Base-by-base conservation (phyloP, 1,139 yeast species). In the Kurtzmaniella quercitrusa region DNA sequence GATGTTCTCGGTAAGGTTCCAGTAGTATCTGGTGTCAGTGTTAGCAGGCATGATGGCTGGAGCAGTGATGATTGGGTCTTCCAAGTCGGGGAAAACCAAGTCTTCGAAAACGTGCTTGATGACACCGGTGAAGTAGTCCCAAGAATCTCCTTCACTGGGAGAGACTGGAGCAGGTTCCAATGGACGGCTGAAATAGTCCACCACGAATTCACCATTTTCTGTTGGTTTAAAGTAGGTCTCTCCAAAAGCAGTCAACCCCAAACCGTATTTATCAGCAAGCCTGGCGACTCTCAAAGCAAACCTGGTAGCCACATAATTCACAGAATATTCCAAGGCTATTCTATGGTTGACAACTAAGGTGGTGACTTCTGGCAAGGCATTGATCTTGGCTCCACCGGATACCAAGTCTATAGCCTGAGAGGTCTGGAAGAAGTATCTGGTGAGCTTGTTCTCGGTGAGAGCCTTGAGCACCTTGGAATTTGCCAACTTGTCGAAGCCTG, bases 11-110 rank as follows among this genome's bases (percentile, higher is more conserved):
- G 90, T 77, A 57, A 89, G 70, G 42, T 70, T 63, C 91, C 94
- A 86, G 65, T 85, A 88, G 58, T 79, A 77, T 57, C 79, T 77
- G 8, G 96, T 88, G 59, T 89, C 96, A 2, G 96, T 89, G 62
- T 88, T 89, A 27, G 87, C 96, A 5, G 87, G 74, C 79, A 85
- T 77, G 42, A 86, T 58, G 16, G 78, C 68, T 10, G 95, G 94
- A 1, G 90, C 67, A 18, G 80, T 68, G 42, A 85, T 68, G 27
- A 82, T 64, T 21, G 79, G 70, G 37, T 68, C 58, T 11, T 56
- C 58, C 27, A 63, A 46, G 31, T 66, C 62, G 9, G 69, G 63
- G 53, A 58, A 61, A 3, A 69, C 70, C 51, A 68, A 58, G 40
- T 69, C 73, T 49, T 73, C 76, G 44, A 63, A 58, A 36, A 75